Evolutionary conservation across 805 yeast species (phyloP).

Genomic region (Teunomyces funiuensis): DNA sequence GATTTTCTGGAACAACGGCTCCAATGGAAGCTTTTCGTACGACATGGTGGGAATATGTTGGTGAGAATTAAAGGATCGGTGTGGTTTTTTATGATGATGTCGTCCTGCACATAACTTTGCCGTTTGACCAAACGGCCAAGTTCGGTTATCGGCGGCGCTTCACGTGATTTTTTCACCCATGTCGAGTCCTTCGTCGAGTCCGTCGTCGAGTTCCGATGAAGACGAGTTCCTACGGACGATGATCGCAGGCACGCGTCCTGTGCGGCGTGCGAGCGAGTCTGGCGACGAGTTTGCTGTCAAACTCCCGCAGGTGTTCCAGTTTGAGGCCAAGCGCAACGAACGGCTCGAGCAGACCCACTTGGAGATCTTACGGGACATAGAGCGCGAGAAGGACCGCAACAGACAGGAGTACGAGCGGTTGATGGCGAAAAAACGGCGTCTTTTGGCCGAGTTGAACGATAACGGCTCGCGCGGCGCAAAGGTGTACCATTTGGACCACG

Average conservation of each 20-base stretch:
- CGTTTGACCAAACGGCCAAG: slow-evolving; percentile 1
- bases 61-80: neutral
- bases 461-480: slow-evolving; percentile 25
- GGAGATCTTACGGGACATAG: slow-evolving; percentile 20
- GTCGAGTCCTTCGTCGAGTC: neutral
- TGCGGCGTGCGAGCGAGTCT: neutral
- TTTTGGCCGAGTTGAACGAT: slow-evolving; percentile 31
- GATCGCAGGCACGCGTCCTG: neutral
- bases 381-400: slow-evolving; percentile 16
- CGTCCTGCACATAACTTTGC: no score
- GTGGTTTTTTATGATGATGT: neutral
- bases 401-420: slow-evolving; percentile 16
- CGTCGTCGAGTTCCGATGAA: slow-evolving; percentile 1
- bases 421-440: slow-evolving; percentile 11
- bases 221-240: slow-evolving; percentile 2
- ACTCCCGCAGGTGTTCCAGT: slow-evolving; percentile 30
- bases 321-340: slow-evolving; percentile 28
- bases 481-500: slow-evolving; percentile 17
- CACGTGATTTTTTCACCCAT: slow-evolving; percentile 1
- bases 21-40: slow-evolving; percentile 40
- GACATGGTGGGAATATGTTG: slow-evolving; percentile 22
- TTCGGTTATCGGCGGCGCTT: slow-evolving; percentile 3
- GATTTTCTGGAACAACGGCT: slow-evolving; percentile 58
- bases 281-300: slow-evolving; percentile 19
- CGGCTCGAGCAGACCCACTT: slow-evolving; percentile 19